Base-by-base conservation (phyloP, 148 eudicot species). In the Heliosperma pusillum region DNA sequence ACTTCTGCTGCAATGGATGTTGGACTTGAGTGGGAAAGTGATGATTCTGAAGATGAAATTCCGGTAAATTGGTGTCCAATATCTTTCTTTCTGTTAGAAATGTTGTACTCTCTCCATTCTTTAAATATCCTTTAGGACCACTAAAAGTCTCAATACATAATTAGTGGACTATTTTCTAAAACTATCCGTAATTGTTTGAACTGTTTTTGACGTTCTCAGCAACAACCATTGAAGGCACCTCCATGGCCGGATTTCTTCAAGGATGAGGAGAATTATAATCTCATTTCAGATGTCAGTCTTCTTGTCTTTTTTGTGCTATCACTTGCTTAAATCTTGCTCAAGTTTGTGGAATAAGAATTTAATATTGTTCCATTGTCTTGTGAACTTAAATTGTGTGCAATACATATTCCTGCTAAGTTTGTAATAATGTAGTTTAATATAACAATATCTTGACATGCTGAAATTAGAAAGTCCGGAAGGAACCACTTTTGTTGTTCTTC, bases 1-100 rank as follows among this genome's bases (percentile, higher is more conserved):
- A 85, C 82, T 68, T 86, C 88, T 81, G 90, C 89, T 66, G 96
- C 93, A 62, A 74, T 90, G 80, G 98, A 95, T 74, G 96, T 89
- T 80, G 97, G 98, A 72, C 74, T 80, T 83, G 96, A 91, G 70
- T 94, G 89, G 90, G 84, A 77, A 66, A 88, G 97, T 84, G 98
- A 91, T 60, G 88, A 87, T 74, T 88, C 97, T 64, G 93, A 87
- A 63, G 90, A 82, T 59, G 98, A 91, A 52, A 82, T 81, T 82
- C 88, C 77, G 58, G 98, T 93, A 83, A 80, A 76, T 36, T 29
- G 66, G 19, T 33, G 12, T 62, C 56, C 15, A 61, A 22, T 69
- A 59, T 70, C 40, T 16, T 45, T 70, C 73, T 44, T 22, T 44
- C 57, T 69, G 4, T 22, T n/a, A 69, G 7, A 45, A 21, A 26